Conservation (phyloP, 148 eudicot genomes). For the Bassia scoparia region DNA sequence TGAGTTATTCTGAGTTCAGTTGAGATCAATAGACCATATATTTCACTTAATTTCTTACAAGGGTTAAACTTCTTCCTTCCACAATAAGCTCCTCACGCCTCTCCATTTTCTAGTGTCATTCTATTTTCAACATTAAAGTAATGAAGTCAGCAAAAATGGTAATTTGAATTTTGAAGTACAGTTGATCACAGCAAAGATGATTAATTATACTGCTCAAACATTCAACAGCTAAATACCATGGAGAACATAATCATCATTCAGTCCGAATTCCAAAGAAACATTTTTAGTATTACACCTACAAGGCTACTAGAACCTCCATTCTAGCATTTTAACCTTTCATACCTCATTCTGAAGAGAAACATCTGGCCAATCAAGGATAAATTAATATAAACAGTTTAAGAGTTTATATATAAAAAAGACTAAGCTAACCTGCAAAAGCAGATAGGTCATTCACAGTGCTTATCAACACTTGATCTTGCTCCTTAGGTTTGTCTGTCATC, state of each 20-base stretch:
- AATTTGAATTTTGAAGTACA: too few species aligned
- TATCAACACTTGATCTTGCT: too few species aligned
- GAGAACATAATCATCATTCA: not conserved
- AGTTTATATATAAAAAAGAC: too few species aligned
- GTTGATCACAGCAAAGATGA: not conserved
- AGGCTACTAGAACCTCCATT: not conserved
- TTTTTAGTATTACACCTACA: not conserved
- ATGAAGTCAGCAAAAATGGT: not conserved
- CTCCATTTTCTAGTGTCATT: not conserved
- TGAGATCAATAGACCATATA: not conserved
- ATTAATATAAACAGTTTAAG: too few species aligned
- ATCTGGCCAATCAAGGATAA: too few species aligned
- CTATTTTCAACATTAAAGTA: not conserved
- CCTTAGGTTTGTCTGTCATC: too few species aligned
- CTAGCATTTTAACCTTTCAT: not conserved
- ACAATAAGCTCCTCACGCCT: not conserved
- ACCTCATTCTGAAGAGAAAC: not conserved
- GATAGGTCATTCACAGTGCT: too few species aligned
- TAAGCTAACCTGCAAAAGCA: too few species aligned
- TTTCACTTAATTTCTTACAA: not conserved
- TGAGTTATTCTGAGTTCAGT: not conserved
- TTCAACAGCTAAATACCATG: not conserved
- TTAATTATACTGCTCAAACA: not conserved
- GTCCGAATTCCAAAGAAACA: not conserved
- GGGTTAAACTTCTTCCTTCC: not conserved